Evolutionary conservation across 106 monocot species (phyloP).

Genomic region (Phalaenopsis aphrodite): DNA sequence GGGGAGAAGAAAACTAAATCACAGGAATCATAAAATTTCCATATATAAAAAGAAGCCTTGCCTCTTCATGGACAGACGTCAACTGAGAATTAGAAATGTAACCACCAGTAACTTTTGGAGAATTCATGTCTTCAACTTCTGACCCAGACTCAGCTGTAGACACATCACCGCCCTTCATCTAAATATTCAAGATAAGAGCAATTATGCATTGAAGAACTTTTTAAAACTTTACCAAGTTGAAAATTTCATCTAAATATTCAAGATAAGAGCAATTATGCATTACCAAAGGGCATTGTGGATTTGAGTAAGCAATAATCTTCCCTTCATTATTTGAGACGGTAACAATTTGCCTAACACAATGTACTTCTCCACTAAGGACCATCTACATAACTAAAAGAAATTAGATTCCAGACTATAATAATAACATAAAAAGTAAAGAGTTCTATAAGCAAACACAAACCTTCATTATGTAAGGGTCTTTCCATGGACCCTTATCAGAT

Average conservation of each 20-base stretch:
- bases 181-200: background rate
- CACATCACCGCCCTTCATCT: slow-evolving; percentile 64
- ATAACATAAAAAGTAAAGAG: background rate
- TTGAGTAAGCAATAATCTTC: slow-evolving; percentile 64
- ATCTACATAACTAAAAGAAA: slow-evolving; percentile 34
- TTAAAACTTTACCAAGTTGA: background rate
- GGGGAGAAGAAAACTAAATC: background rate
- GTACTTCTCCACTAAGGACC: slow-evolving; percentile 66
- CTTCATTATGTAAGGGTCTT: slow-evolving; percentile 67
- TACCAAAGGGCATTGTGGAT: slow-evolving; percentile 48
- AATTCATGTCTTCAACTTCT: slow-evolving; percentile 61
- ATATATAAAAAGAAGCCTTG: background rate
- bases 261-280: slow-evolving; percentile 5
- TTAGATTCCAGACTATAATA: background rate
- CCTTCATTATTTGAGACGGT: slow-evolving; percentile 63
- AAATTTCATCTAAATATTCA: background rate
- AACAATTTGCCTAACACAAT: slow-evolving; percentile 68
- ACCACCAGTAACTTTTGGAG: slow-evolving; percentile 30
- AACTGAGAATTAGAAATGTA: slow-evolving; percentile 34
- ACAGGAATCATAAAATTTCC: background rate
- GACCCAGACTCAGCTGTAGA: slow-evolving; percentile 79
- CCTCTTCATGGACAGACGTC: slow-evolving; percentile 75
- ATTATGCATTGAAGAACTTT: slow-evolving; percentile 1
- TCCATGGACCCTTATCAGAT: slow-evolving; percentile 89
- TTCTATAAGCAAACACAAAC: slow-evolving; percentile 21